These are phyloP conservation scores for Lizanozyma gosingica DNA, from an alignment of 1,139 yeast species.

Conservation along the genomic window DNA sequence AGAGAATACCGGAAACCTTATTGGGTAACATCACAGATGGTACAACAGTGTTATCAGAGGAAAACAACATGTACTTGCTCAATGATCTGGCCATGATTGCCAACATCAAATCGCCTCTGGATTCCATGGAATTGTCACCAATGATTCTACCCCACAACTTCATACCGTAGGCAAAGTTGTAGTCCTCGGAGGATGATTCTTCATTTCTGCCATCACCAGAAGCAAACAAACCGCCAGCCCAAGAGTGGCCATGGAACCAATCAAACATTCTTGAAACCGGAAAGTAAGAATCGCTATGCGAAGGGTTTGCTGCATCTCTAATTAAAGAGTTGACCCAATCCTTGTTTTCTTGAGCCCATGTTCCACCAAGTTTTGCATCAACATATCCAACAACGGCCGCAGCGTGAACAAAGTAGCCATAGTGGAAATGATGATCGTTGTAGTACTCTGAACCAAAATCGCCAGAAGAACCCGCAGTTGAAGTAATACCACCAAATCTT, in stretches of 20 bases:
- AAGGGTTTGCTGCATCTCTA: slow-evolving; percentile 75
- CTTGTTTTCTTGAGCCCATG: slow-evolving; percentile 58
- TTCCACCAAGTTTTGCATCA: slow-evolving; percentile 50
- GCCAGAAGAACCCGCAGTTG: slow-evolving; percentile 46
- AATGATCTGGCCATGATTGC: slow-evolving; percentile 55
- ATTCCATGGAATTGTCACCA: slow-evolving; percentile 66
- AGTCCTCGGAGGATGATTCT: slow-evolving; percentile 76
- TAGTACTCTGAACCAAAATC: slow-evolving; percentile 62
- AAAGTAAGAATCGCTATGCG: slow-evolving; percentile 49
- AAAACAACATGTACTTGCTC: slow-evolving; percentile 52
- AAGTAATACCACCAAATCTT: slow-evolving; percentile 57
- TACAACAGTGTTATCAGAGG: slow-evolving; percentile 47
- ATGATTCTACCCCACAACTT: slow-evolving; percentile 69
- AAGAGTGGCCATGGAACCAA: slow-evolving; percentile 77
- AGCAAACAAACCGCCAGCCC: slow-evolving; percentile 71
- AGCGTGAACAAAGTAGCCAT: slow-evolving; percentile 69
- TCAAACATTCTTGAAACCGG: slow-evolving; percentile 74
- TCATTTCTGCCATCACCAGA: slow-evolving; percentile 73
- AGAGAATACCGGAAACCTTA: slow-evolving; percentile 68
- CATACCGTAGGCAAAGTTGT: slow-evolving; percentile 75
- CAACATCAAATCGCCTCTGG: slow-evolving; percentile 71
- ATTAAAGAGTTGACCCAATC: slow-evolving; percentile 58
- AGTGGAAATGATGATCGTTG: slow-evolving; percentile 79
- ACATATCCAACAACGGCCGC: slow-evolving; percentile 68
- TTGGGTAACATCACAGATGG: slow-evolving; percentile 51